Conservation (phyloP, 768 basidiomycete species). For the Suillus americanus region DNA sequence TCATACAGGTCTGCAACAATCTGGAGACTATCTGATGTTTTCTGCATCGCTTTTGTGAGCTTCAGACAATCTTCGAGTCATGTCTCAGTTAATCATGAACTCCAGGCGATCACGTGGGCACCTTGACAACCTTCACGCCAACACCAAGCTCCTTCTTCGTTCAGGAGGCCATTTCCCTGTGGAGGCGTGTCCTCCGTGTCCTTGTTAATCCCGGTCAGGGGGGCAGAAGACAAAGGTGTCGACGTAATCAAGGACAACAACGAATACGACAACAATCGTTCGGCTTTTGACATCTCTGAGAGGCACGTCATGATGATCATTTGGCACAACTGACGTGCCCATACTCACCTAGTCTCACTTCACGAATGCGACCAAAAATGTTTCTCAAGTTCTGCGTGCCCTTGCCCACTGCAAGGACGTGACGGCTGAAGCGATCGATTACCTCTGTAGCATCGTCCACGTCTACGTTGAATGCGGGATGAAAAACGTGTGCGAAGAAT, state of each 20-base stretch:
- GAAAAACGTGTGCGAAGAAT: conserved; percentile 79
- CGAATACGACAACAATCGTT: conserved; percentile 71
- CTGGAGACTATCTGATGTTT: conserved; percentile 70
- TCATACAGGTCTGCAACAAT: conserved; percentile 78
- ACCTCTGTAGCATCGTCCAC: conserved; percentile 63
- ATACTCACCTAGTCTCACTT: conserved; percentile 63
- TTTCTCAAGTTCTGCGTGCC: conserved; percentile 68
- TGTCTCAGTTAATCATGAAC: background rate
- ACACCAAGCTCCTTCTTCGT: conserved; percentile 80
- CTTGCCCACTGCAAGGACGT: conserved; percentile 64
- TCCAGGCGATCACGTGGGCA: conserved; percentile 22
- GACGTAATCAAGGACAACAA: conserved; percentile 74
- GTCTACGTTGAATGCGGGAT: conserved; percentile 85
- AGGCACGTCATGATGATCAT: background rate
- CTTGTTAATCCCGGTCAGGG: conserved; percentile 46
- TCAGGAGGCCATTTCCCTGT: conserved; percentile 57
- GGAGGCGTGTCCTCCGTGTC: conserved; percentile 42
- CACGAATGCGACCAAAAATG: conserved; percentile 60
- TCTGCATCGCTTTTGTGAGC: conserved; percentile 76
- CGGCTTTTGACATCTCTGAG: conserved; percentile 79
- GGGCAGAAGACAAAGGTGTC: conserved; percentile 53
- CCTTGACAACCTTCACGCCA: conserved; percentile 80
- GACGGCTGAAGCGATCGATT: conserved; percentile 61
- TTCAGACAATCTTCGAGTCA: conserved; percentile 62
- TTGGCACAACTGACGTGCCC: background rate